Evolutionary conservation across 768 basidiomycete genomes (phyloP), one percentile per base, ranked within the genome.

Genomic region (Leucosporidium creatinivorum): DNA sequence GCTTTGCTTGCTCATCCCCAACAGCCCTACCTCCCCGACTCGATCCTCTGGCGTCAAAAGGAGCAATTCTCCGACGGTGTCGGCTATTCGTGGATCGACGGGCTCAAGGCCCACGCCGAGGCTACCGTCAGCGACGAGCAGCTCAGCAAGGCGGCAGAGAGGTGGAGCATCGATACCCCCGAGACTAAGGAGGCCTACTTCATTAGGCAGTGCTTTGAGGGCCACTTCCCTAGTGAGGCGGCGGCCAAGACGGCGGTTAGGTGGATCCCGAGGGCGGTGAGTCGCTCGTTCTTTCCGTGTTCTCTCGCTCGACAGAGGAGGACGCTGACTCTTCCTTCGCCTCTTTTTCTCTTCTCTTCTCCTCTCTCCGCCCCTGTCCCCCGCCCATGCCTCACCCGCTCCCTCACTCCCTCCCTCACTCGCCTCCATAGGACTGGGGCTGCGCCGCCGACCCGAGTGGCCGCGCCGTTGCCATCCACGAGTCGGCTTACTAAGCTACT

Each of bases 41-140:
- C 89, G 21, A 97, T 99, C 75, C 82, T 99, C 51, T 99, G 96
- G 96, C 84, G 96, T 65, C 96, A 99, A 78, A 99, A 99, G 78
- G 96, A 99, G 80, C 93, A 98, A 75, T 99, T 99, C 81, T 97
- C 93, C 2, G 96, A 99, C 75, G 96, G 66, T 23, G 68, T 70
- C 55, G 69, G 67, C 8, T 68, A 70, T 66, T 59, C 58, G 49
- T 73, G 69, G 68, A 74, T 67, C 68, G 61, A 66, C 75, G 91
- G 92, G 55, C 89, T 99, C 67, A 99, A 99, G 81, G 87, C 87
- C 65, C 86, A 94, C 75, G 89, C 94, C 17, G 87, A 82, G 39
- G 73, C 81, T 1, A 77, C 82, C 47, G 85, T 99, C 61, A 86
- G 89, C 18, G 93, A 98, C 78, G 91, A 89, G 66, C 83, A 82